Percentiles rank a stretch among this genome's conserved stretches.
These are phyloP conservation scores for Colletotrichum falcatum DNA, from an alignment of 2,329 filamentous ascomycete genomes.

Conservation along the genomic window DNA sequence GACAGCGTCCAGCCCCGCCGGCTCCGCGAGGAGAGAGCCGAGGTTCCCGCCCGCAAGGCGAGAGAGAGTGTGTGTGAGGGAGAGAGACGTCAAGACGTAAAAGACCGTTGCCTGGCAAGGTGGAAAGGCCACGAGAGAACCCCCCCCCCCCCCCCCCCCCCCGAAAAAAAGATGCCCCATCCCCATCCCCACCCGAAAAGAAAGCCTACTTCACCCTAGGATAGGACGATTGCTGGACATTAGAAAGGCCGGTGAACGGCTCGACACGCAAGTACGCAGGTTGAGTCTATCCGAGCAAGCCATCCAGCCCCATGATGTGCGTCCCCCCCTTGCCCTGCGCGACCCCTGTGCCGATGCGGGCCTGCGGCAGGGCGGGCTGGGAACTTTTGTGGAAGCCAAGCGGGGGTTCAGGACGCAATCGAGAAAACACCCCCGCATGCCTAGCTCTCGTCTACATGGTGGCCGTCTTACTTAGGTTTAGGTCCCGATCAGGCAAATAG, in stretches of 20 bases:
- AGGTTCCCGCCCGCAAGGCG: conserved; percentile 2
- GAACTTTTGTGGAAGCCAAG: conserved; percentile 41
- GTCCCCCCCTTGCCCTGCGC: conserved; percentile 2
- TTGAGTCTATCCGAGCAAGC: conserved; percentile 4
- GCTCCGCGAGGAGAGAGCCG: conserved; percentile 7
- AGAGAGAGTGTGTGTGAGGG: neutral
- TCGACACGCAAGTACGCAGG: conserved; percentile 5
- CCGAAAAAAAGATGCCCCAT: neutral
- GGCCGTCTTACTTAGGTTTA: too few relatives aligned
- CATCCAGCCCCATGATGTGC: conserved; percentile 8
- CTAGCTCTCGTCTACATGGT: conserved; percentile 1
- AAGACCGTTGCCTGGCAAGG: neutral
- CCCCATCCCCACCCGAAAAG: neutral
- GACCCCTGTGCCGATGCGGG: conserved; percentile 40
- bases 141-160: neutral
- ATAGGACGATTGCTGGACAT: neutral
- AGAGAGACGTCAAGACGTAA: neutral
- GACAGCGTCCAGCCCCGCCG: conserved; percentile 8
- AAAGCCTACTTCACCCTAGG: neutral
- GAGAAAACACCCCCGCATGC: conserved; percentile 31
- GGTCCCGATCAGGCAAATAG: conserved; percentile 36
- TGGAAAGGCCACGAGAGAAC: neutral
- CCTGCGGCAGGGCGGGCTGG: conserved; percentile 39
- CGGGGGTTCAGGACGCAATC: conserved; percentile 32
- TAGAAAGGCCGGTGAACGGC: neutral